phyloP scores from a whole-genome alignment of 73 alveolate genomes.

The Paramecium pentaurelia region DNA sequence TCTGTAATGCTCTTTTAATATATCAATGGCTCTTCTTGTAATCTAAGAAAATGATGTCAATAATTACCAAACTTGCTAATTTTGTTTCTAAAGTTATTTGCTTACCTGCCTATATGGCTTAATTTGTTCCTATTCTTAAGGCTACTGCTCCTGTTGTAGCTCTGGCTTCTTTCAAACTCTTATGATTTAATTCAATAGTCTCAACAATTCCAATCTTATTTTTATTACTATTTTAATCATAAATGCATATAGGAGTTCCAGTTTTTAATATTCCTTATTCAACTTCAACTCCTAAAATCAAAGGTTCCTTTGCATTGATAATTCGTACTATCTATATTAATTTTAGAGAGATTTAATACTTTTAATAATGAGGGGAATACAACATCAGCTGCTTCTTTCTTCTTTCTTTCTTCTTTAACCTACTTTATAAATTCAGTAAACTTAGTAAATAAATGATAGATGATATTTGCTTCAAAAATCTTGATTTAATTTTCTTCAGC shows the following conservation, averaged over 20 bases:
- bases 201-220: slow-evolving; percentile 88
- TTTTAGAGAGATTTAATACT: neutral
- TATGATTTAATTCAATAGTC: slow-evolving; percentile 82
- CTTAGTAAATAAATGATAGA: slow-evolving; percentile 97
- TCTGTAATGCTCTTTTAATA: slow-evolving; percentile 88
- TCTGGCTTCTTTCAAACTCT: slow-evolving; percentile 78
- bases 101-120: slow-evolving; percentile 83
- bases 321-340: slow-evolving; percentile 1
- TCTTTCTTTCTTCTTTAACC: slow-evolving; percentile 90
- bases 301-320: slow-evolving; percentile 85
- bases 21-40: slow-evolving; percentile 90
- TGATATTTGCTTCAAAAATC: slow-evolving; percentile 97
- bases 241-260: slow-evolving; percentile 92
- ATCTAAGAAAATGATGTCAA: slow-evolving; percentile 15
- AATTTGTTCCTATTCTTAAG: slow-evolving; percentile 80
- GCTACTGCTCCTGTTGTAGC: slow-evolving; percentile 92
- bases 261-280: slow-evolving; percentile 88
- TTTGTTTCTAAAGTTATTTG: slow-evolving; percentile 81
- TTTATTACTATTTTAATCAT: slow-evolving; percentile 73
- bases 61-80: slow-evolving; percentile 61
- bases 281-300: slow-evolving; percentile 88
- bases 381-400: slow-evolving; percentile 90
- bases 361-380: slow-evolving; percentile 95
- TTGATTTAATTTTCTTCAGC: slow-evolving; percentile 97
- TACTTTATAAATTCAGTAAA: slow-evolving; percentile 91